Evolutionary conservation across 1,139 yeast species (phyloP), one percentile per base, ranked within the genome.

Genomic region (Yamadazyma buinensis): DNA sequence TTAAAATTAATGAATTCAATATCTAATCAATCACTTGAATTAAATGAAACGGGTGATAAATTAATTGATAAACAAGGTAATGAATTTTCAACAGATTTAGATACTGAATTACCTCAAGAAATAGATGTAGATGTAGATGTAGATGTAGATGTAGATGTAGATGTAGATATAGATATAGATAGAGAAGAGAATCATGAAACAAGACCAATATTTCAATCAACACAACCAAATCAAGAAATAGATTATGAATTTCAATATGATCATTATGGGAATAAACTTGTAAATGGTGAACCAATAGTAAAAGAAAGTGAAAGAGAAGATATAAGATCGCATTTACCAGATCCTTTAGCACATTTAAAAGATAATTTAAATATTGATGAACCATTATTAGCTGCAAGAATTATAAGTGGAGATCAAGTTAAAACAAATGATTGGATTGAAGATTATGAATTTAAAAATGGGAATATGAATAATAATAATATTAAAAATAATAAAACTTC

Each of bases 271-370:
- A 28, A 29, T 23, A 28, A 29, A 21, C 11, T 27, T 5, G 27
- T n/a, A 12, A 13, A 19, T 10, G 27, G 19, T 5, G 19, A 19
- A 17, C 20, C 17, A 13, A 27, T 40, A 4, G 20, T 11, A 15
- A 30, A 18, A 19, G 32, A 30, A 23, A 23, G 28, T 24, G 32
- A 40, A 23, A 46, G 44, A 10, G 49, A 45, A 23, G 36, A 48
- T 10, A 13, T 29, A 5, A 36, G 40, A 8, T 55, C 54, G 40
- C 64, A 50, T 32, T 52, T 68, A 18, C 73, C 75, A 3, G 75
- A 69, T 40, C 75, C 75, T 0, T 52, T 69, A 35, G 71, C 74
- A 2, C 75, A 69, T 41, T 55, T 69, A n/a, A 51, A 51, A 32
- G 73, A 73, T 1, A 59, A 51, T 15, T 48, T 69, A 11, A 61